Evolutionary conservation across 495 filamentous ascomycete species (phyloP), one percentile per base, ranked within the genome.

Genomic region (Penicillium cosmopolitanum): DNA sequence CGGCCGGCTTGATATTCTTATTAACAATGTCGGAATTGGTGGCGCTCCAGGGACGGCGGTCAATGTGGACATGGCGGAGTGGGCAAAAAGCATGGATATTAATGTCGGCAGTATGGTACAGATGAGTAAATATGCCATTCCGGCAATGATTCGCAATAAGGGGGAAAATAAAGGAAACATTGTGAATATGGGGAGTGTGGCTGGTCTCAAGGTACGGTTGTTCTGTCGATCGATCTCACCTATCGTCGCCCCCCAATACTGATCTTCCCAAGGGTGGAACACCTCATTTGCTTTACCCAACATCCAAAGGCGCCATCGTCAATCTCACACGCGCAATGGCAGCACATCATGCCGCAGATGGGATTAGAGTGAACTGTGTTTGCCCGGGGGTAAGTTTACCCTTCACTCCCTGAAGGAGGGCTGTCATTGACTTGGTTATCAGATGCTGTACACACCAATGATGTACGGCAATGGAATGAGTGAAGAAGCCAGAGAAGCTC

Each of bases 391-490:
- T 67, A 56, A 58, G 58, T 61, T 23, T 0, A 9, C 46, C 11
- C 1, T 7, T 1, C n/a, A 7, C n/a, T 16, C 40, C 16, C 25
- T 62, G 10, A 19, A 1, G 21, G 12, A 28, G 12, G 12, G 25
- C 4, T 0, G 13, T 50, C 18, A 13, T 48, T 57, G 35, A 62
- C 4, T 52, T 31, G 1, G 4, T 19, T 13, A 11, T 53, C 53
- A 68, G 52, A 84, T 85, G 80, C 71, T 87, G 5, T 87, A 80
- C 54, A 85, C 82, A n/a, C 82, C 84, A 0, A 85, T 85, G 83
- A 81, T 85, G 74, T 81, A 81, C 58, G 73, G 65, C 2, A 68
- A 72, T 7, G 82, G 80, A 0, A 84, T 85, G 79, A 80, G 67
- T 28, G 70, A 77, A 19, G 78, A 84, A 56, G 67, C 71, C 6